These are phyloP conservation scores for Pinus tabuliformis DNA, from an alignment of 75 land plant species.

Conservation along the genomic window DNA sequence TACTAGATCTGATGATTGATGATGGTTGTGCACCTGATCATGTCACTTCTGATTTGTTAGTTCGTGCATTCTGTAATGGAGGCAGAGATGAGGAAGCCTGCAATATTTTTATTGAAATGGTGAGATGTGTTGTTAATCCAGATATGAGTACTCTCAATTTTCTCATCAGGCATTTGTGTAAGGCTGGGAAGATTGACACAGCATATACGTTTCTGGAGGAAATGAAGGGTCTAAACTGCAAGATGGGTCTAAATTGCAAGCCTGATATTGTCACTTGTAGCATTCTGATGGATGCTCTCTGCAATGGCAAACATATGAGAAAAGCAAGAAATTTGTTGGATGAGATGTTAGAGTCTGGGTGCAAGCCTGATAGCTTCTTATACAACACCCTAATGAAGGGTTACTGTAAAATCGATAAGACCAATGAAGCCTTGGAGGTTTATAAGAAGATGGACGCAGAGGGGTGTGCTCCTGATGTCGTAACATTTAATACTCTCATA, in stretches of 20 bases:
- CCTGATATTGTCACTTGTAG: conserved; percentile 70
- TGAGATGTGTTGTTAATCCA: conserved; percentile 14
- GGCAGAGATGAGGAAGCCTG: conserved; percentile 52
- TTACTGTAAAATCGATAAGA: conserved; percentile 36
- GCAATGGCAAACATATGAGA: conserved; percentile 35
- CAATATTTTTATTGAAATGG: conserved; percentile 35
- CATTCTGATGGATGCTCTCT: conserved; percentile 57
- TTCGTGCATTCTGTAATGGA: conserved; percentile 48
- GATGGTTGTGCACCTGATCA: conserved; percentile 44
- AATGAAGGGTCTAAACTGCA: conserved; percentile 4
- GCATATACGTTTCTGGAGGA: conserved; percentile 35
- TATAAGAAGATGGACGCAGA: conserved; percentile 62
- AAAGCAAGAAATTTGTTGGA: conserved; percentile 48
- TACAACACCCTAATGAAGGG: conserved; percentile 74
- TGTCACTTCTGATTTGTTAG: conserved; percentile 52
- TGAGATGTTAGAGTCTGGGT: conserved; percentile 30
- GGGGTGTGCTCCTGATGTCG: conserved; percentile 55
- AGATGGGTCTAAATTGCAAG: not conserved
- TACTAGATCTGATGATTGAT: conserved; percentile 35
- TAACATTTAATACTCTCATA: conserved; percentile 72
- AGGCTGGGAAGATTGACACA: conserved; percentile 14
- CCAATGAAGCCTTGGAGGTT: conserved; percentile 35
- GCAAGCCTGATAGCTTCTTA: conserved; percentile 61
- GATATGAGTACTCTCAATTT: conserved; percentile 55
- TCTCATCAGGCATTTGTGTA: conserved; percentile 42